These are phyloP conservation scores for Botryosphaeria dothidea DNA, from an alignment of 2,329 filamentous ascomycete genomes.

Conservation along the genomic window DNA sequence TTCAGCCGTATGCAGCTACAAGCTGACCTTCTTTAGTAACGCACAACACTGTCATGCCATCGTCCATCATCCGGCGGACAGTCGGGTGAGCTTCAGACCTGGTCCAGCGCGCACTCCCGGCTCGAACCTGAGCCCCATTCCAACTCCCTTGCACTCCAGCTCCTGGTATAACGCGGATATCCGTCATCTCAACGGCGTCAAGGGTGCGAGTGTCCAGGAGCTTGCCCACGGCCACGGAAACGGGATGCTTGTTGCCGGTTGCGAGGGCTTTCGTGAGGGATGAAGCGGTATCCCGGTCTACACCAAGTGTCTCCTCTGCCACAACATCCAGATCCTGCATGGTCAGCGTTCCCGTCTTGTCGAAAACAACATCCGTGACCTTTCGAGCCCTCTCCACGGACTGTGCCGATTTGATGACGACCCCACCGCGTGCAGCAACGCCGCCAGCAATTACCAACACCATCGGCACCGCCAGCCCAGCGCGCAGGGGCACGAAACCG, in stretches of 20 bases:
- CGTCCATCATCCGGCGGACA: background rate
- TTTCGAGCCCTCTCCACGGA: conserved; percentile 64
- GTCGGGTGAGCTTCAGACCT: background rate
- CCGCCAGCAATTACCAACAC: conserved; percentile 71
- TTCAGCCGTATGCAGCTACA: conserved; percentile 52
- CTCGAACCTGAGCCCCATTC: conserved; percentile 35
- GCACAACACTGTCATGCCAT: conserved; percentile 37
- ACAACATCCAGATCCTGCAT: background rate
- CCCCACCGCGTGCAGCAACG: conserved; percentile 62
- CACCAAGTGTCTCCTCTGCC: conserved; percentile 27
- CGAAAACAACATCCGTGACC: conserved; percentile 69
- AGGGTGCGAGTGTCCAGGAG: background rate
- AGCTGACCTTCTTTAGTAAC: conserved; percentile 41
- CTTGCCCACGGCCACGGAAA: background rate
- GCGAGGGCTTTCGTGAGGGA: conserved; percentile 36
- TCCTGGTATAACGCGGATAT: conserved; percentile 44
- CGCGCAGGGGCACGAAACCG: conserved; percentile 77
- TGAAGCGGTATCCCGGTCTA: background rate
- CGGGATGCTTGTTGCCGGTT: conserved; percentile 26
- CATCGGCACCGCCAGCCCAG: conserved; percentile 75
- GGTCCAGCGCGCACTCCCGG: conserved; percentile 39
- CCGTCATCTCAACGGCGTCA: background rate
- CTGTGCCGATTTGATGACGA: conserved; percentile 70
- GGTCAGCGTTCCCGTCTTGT: conserved; percentile 80
- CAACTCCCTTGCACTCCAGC: conserved; percentile 44